Percentiles rank a stretch among this genome's conserved stretches.
Conservation (phyloP, 805 yeast species). For the Kluyveromyces starmeri region DNA sequence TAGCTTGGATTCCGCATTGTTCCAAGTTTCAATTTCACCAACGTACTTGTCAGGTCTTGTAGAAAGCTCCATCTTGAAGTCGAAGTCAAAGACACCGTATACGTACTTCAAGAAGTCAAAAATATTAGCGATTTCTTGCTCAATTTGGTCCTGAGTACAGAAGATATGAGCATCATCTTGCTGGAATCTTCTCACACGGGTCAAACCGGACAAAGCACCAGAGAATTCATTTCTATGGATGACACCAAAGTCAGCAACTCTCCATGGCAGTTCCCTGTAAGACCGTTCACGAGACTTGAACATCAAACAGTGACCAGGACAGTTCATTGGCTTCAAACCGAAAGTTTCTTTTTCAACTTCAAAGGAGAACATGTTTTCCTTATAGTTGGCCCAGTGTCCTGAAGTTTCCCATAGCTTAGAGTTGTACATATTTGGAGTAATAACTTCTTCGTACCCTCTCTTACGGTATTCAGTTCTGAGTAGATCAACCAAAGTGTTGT, state of each 20-base stretch:
- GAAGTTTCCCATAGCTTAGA: constrained; percentile 97
- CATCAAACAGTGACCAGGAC: constrained; percentile 89
- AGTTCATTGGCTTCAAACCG: constrained; percentile 92
- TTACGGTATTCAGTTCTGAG: constrained; percentile 77
- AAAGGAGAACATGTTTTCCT: constrained; percentile 94
- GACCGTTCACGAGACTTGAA: constrained; percentile 91
- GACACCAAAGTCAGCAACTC: constrained; percentile 97
- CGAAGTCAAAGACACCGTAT: constrained; percentile 89
- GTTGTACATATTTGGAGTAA: constrained; percentile 98
- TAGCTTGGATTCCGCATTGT: constrained; percentile 78
- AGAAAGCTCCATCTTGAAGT: constrained; percentile 92
- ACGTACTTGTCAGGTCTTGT: constrained; percentile 96
- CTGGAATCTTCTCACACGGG: constrained; percentile 97
- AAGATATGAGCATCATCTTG: constrained; percentile 98
- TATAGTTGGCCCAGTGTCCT: constrained; percentile 97
- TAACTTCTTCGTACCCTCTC: constrained; percentile 97
- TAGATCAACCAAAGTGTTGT: constrained; percentile 74
- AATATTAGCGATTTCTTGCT: constrained; percentile 69
- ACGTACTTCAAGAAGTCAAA: constrained; percentile 79
- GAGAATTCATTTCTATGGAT: constrained; percentile 93
- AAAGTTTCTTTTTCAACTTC: constrained; percentile 93
- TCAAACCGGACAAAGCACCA: constrained; percentile 90
- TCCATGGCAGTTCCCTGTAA: constrained; percentile 95
- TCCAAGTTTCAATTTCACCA: constrained; percentile 93
- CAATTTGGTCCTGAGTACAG: constrained; percentile 90